Conservation (phyloP, 2,329 filamentous ascomycete species). For the Cordyceps militaris region DNA sequence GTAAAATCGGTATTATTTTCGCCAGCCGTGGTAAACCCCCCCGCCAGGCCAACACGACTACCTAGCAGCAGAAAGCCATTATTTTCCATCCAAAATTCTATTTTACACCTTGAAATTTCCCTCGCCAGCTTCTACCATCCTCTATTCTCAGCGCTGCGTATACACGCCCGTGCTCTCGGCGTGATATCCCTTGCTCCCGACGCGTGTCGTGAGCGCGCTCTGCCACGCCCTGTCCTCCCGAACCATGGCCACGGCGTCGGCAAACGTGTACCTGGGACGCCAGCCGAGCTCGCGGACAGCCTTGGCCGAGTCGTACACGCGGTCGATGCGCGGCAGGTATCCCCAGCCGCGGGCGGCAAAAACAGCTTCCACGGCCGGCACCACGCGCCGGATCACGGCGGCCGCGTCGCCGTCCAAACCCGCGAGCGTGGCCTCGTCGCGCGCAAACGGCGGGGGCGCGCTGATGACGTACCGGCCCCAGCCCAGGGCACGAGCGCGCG, state of each 20-base stretch:
- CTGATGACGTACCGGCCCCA: slow-evolving; percentile 39
- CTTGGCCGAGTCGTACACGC: slow-evolving; percentile 38
- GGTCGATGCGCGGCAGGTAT: slow-evolving; percentile 32
- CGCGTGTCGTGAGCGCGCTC: slow-evolving; percentile 31
- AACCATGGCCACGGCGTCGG: slow-evolving; percentile 27
- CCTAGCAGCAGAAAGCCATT: too few species aligned
- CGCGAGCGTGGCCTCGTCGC: slow-evolving; percentile 24
- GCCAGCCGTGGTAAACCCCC: too few species aligned
- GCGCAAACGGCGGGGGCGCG: slow-evolving; percentile 34
- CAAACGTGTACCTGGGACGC: slow-evolving; percentile 36
- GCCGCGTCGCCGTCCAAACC: slow-evolving; percentile 27
- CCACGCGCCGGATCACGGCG: slow-evolving; percentile 21
- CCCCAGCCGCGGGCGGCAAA: slow-evolving; percentile 26
- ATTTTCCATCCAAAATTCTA: not conserved
- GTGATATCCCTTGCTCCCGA: slow-evolving; percentile 41
- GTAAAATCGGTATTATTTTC: too few species aligned
- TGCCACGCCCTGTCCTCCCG: slow-evolving; percentile 28
- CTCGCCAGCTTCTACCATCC: not conserved
- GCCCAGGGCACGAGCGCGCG: slow-evolving; percentile 23
- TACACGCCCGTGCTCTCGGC: slow-evolving; percentile 36
- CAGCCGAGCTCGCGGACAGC: slow-evolving; percentile 36
- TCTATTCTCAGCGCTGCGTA: slow-evolving; percentile 27
- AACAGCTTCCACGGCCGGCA: not conserved
- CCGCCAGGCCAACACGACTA: too few species aligned
- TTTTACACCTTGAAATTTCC: not conserved